Conservation (phyloP, 2,329 filamentous ascomycete genomes). For the Scedosporium dehoogii region DNA sequence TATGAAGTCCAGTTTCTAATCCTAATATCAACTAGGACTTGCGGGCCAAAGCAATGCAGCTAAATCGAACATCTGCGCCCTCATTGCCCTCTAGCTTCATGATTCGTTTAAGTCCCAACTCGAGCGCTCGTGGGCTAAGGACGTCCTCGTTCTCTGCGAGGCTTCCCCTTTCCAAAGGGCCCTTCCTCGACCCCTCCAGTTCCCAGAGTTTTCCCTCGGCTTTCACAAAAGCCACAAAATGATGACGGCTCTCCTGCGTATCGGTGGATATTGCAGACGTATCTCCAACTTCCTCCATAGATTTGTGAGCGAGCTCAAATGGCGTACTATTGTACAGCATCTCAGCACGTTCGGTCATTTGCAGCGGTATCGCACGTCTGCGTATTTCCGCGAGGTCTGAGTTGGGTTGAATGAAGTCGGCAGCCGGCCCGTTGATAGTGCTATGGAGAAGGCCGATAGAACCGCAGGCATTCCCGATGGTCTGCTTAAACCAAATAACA, state of each 20-base stretch:
- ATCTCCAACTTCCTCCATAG: slow-evolving; percentile 59
- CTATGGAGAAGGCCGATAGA: slow-evolving; percentile 68
- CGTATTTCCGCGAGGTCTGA: slow-evolving; percentile 52
- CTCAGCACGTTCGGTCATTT: slow-evolving; percentile 51
- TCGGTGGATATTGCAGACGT: slow-evolving; percentile 51
- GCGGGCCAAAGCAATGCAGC: slow-evolving; percentile 10
- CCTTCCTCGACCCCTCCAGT: slow-evolving; percentile 11
- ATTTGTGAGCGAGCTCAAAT: slow-evolving; percentile 64
- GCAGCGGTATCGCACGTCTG: slow-evolving; percentile 45
- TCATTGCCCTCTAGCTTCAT: slow-evolving; percentile 5
- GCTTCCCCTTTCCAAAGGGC: slow-evolving; percentile 7
- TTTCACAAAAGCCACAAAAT: slow-evolving; percentile 50
- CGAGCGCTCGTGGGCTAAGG: slow-evolving; percentile 8
- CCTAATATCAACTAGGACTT: neutral
- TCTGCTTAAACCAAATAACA: slow-evolving; percentile 70
- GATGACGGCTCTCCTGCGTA: slow-evolving; percentile 47
- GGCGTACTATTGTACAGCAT: slow-evolving; percentile 61
- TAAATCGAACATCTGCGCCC: slow-evolving; percentile 8
- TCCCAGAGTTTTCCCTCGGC: slow-evolving; percentile 11
- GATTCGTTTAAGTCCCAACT: slow-evolving; percentile 8
- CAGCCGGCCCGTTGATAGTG: slow-evolving; percentile 56
- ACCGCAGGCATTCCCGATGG: slow-evolving; percentile 73
- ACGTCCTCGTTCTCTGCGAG: slow-evolving; percentile 9
- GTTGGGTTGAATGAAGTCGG: slow-evolving; percentile 40
- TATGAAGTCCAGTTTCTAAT: neutral